Evolutionary conservation across 2,329 filamentous ascomycete species (phyloP), one percentile per base, ranked within the genome.

Genomic region (Colletotrichum spinosum): DNA sequence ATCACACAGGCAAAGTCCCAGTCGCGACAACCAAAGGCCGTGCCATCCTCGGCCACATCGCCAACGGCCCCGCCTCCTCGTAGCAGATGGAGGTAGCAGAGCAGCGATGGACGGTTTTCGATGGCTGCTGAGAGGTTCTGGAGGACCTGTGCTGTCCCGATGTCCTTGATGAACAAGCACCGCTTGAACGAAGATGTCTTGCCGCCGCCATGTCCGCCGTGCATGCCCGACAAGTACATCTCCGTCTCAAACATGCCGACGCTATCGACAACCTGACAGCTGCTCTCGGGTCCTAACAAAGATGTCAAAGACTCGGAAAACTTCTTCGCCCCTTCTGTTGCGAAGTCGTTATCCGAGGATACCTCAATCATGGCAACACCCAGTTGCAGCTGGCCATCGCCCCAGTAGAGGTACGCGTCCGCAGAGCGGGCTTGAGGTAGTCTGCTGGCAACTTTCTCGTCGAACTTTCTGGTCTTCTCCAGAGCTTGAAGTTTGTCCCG

Each of bases 111-210:
- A 46, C 84, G 80, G 65, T 67, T 75, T 48, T 80, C 62, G 5
- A 90, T 15, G 6, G 86, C 84, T 2, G 70, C 61, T 12, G 82
- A 60, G 49, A 90, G 74, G 6, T 69, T 69, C 1, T 76, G 51
- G 33, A 73, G 70, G 1, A 86, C 44, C 2, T 73, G 57, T 2
- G 2, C 44, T 54, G 59, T 63, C 67, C 78, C 78, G 11, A 89
- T 83, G 42, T 71, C 0, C 63, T 84, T 84, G 8, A 90, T 73
- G 69, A 90, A 90, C 37, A 90, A 46, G 71, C 88, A 90, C 69
- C 88, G 81, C 76, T 90, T 90, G 78, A 90, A 90, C 0, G 87
- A 81, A 9, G 84, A 89, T 0, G 86, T 90, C 76, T 88, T 90
- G 69, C 83, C 81, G 25, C 82, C 77, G 15, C 79, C 79, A 55